These are phyloP conservation scores for Verticillium zaregamsianum DNA, from an alignment of 2,329 filamentous ascomycete species.

Conservation along the genomic window DNA sequence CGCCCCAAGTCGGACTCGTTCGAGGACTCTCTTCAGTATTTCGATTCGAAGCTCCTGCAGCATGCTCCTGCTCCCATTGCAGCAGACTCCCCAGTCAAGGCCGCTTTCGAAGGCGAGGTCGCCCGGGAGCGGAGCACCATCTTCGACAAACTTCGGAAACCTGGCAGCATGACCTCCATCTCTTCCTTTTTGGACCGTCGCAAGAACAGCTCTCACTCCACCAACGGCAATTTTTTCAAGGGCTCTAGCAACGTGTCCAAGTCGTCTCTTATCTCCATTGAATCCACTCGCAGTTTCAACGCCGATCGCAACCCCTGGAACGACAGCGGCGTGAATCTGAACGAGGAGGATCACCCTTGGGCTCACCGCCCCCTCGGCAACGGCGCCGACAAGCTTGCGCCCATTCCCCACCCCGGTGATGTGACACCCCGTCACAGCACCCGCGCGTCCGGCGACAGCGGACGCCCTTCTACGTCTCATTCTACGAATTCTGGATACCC, in stretches of 20 bases:
- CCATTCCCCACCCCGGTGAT: slow-evolving; percentile 68
- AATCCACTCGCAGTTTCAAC: slow-evolving; percentile 85
- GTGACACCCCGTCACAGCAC: slow-evolving; percentile 78
- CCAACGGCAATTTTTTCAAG: slow-evolving; percentile 83
- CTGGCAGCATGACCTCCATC: slow-evolving; percentile 89
- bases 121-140: slow-evolving; percentile 76
- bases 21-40: slow-evolving; percentile 93
- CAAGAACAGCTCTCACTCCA: slow-evolving; percentile 88
- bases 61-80: slow-evolving; percentile 77
- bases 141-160: slow-evolving; percentile 90
- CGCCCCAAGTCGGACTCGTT: slow-evolving; percentile 99
- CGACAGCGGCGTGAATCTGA: slow-evolving; percentile 90
- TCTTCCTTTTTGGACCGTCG: slow-evolving; percentile 93
- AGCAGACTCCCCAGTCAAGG: slow-evolving; percentile 85
- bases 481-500: slow-evolving; percentile 95
- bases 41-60: slow-evolving; percentile 93
- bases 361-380: slow-evolving; percentile 59
- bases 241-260: slow-evolving; percentile 88
- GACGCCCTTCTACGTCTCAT: slow-evolving; percentile 90
- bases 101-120: slow-evolving; percentile 77
- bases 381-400: slow-evolving; percentile 57
- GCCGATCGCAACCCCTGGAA: slow-evolving; percentile 98
- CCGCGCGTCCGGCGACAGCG: slow-evolving; percentile 84
- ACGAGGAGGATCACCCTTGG: slow-evolving; percentile 78
- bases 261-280: slow-evolving; percentile 91